A percentile compares a stretch with the other conserved stretches of the same genome.
Evolutionary conservation across 139 green algal species (phyloP).

Genomic region (Medakamo hakoo): DNA sequence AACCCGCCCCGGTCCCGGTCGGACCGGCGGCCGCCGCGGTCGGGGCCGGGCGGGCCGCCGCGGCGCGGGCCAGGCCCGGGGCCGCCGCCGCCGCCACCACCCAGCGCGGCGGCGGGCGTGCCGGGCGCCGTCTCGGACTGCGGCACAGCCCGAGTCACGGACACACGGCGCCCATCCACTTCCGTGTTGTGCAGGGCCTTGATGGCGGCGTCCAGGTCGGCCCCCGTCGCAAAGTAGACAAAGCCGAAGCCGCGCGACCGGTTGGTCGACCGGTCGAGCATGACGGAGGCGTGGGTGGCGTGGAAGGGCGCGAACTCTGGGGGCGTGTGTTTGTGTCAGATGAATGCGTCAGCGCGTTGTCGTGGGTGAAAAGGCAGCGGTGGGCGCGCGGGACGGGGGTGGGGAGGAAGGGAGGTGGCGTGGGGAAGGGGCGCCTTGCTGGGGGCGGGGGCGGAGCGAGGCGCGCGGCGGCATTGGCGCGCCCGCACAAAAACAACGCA

Average conservation of each 20-base stretch:
- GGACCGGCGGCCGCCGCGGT: neutral
- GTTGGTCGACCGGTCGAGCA: conserved; percentile 40
- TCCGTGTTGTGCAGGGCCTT: conserved; percentile 50
- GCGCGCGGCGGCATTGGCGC: too few species aligned
- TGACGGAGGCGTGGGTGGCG: conserved; percentile 22
- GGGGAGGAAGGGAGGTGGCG: neutral
- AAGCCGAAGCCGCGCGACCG: conserved; percentile 73
- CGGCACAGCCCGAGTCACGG: conserved; percentile 50
- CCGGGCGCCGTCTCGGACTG: conserved; percentile 45
- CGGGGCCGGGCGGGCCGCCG: too few species aligned
- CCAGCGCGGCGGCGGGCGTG: conserved; percentile 38
- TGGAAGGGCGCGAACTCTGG: conserved; percentile 41
- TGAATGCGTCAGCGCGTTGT: neutral
- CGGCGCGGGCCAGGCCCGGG: too few species aligned
- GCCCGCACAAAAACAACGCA: too few species aligned
- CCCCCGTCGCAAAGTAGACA: conserved; percentile 51
- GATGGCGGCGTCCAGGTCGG: conserved; percentile 42
- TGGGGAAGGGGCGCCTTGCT: neutral
- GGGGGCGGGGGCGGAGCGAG: neutral
- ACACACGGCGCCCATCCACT: conserved; percentile 55
- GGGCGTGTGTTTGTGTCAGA: neutral
- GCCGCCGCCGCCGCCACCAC: conserved; percentile 6
- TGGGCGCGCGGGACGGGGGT: neutral
- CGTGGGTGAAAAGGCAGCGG: neutral
- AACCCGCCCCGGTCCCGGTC: too few species aligned